Base-by-base conservation (phyloP, 257 asterid species). In the Capsicum baccatum region DNA sequence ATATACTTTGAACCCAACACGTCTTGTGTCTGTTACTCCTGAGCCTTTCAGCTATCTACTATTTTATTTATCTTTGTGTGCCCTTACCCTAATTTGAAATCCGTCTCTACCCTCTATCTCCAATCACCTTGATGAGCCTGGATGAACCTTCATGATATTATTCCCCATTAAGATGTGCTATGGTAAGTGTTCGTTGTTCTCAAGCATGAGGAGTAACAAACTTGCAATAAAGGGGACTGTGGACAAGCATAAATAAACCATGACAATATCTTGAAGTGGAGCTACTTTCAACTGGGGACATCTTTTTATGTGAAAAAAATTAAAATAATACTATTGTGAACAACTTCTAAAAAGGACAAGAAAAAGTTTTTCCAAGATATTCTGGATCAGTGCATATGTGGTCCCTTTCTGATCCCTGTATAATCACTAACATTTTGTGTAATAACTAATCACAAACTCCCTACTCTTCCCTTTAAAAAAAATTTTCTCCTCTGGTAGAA, bases 151-250 rank as follows among this genome's bases (percentile, higher is more conserved):
- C 59, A 81, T 62, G 78, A 81, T 81, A 47, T 81, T 62, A 81
- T 33, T 81, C 74, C 19, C 78, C 78, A 81, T 8, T 81, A 47
- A 62, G 76, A 10, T 16, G 16, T 81, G 59, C 62, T 62, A 62
- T 81, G 73, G 62, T 62, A 7, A 19, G 62, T 81, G 44, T 81
- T 59, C 84, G 62, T 81, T 81, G 59, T 62, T 81, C 58, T 81
- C 11, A 21, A 68, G 64, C 81, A 76, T 76, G 81, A 48, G 33
- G 54, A 76, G 64, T 52, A 14, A 52, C 21, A 26, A 15, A 26
- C 50, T 76, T 76, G 5, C 48, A 48, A 71, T 52, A 26, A 76
- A 58, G 48, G 57, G 84, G 83, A 42, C 84, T 76, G 14, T 39
- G 71, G 70, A 59, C 73, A 80, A 47, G 39, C 8, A 9, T 79